These are phyloP conservation scores for Aegilops sharonensis DNA, from an alignment of 176 grass and related monocot genomes.

Conservation along the genomic window DNA sequence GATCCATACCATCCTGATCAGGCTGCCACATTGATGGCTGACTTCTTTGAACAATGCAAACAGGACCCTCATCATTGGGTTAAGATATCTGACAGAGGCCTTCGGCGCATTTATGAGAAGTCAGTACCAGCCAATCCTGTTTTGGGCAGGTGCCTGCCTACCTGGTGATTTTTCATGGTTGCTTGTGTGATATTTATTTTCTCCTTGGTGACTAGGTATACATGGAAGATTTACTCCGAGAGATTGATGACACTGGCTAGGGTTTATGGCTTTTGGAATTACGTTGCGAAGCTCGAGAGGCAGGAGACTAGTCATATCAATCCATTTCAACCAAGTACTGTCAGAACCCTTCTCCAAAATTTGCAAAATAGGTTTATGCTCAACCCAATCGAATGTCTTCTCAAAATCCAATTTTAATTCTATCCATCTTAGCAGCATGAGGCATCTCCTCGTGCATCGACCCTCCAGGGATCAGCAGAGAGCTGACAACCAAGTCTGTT, in stretches of 20 bases:
- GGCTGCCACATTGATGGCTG: slow-evolving; percentile 59
- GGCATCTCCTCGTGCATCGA: too few species aligned
- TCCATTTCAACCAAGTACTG: too few species aligned
- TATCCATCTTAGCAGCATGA: too few species aligned
- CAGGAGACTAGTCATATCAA: slow-evolving; percentile 45
- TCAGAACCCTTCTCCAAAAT: too few species aligned
- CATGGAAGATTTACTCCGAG: slow-evolving; percentile 96
- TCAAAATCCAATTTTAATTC: too few species aligned
- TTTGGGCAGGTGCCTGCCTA: background rate
- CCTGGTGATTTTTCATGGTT: background rate
- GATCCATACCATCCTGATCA: slow-evolving; percentile 83
- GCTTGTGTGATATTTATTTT: background rate
- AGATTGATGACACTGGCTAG: slow-evolving; percentile 89
- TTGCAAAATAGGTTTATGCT: too few species aligned
- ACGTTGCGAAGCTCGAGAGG: slow-evolving; percentile 93
- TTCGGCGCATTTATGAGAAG: slow-evolving; percentile 79
- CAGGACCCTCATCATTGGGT: slow-evolving; percentile 63
- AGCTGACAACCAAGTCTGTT: too few species aligned
- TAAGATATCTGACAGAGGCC: slow-evolving; percentile 53
- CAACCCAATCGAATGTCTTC: too few species aligned
- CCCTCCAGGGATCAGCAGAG: too few species aligned
- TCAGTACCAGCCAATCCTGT: slow-evolving; percentile 17
- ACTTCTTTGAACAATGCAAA: slow-evolving; percentile 73
- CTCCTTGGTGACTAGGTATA: slow-evolving; percentile 51
- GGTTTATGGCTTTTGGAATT: slow-evolving; percentile 95